phyloP scores from a whole-genome alignment of 2,329 filamentous ascomycete species.

The Claviceps sp. region DNA sequence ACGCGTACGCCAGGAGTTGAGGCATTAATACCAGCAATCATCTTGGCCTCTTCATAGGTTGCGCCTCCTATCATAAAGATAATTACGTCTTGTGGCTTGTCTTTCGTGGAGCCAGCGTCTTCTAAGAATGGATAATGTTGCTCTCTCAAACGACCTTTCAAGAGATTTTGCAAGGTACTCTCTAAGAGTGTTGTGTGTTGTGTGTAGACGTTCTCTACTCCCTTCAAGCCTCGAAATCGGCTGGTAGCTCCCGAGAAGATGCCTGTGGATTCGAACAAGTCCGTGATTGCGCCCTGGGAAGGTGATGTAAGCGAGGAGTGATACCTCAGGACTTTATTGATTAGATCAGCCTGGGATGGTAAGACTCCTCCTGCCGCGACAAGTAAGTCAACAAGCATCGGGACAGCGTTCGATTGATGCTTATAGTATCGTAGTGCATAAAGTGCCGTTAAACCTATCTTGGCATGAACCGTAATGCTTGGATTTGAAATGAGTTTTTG shows the following conservation, averaged over 20 bases:
- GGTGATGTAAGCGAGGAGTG: conserved; percentile 70
- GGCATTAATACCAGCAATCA: conserved; percentile 88
- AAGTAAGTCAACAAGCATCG: conserved; percentile 77
- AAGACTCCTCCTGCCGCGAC: conserved; percentile 72
- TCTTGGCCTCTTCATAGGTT: conserved; percentile 95
- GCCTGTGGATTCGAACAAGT: conserved; percentile 81
- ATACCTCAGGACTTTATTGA: conserved; percentile 72
- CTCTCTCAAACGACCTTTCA: conserved; percentile 79
- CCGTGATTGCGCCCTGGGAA: conserved; percentile 66
- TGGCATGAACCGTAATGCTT: conserved; percentile 64
- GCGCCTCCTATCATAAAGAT: conserved; percentile 88
- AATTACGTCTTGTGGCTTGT: conserved; percentile 93
- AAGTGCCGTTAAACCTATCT: conserved; percentile 81
- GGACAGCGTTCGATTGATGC: conserved; percentile 68
- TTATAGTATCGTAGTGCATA: conserved; percentile 89
- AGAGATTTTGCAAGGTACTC: conserved; percentile 76
- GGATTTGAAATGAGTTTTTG: conserved; percentile 78
- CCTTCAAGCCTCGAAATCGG: conserved; percentile 87
- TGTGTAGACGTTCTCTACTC: conserved; percentile 97
- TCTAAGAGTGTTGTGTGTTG: conserved; percentile 88
- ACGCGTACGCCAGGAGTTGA: conserved; percentile 78
- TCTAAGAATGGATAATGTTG: conserved; percentile 90
- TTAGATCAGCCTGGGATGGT: conserved; percentile 59
- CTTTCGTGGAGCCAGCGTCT: conserved; percentile 69
- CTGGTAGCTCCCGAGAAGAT: conserved; percentile 83